phyloP scores from a whole-genome alignment of 1,139 yeast genomes.

The Saccharomyces hybrid region DNA sequence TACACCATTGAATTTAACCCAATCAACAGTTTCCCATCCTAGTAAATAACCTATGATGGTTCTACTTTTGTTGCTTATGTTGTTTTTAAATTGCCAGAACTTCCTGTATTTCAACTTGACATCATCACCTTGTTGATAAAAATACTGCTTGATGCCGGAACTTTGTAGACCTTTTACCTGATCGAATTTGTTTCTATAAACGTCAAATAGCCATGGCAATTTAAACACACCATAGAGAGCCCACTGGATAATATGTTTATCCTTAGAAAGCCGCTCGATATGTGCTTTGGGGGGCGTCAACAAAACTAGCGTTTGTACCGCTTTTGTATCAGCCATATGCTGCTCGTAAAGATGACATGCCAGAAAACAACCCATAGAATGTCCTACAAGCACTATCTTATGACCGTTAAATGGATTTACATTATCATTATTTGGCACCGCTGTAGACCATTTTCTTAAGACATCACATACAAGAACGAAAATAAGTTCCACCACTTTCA shows the following conservation, averaged over 20 bases:
- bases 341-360: constrained; percentile 15
- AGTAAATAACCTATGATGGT: constrained; percentile 25
- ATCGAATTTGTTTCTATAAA: constrained; percentile 26
- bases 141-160: constrained; percentile 27
- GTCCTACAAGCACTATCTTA: constrained; percentile 18
- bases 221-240: constrained; percentile 12
- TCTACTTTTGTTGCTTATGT: constrained; percentile 25
- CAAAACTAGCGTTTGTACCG: constrained; percentile 11
- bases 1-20: constrained; percentile 12
- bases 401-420: constrained; percentile 5
- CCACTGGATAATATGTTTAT: constrained; percentile 11
- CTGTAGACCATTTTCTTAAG: not conserved
- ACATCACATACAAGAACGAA: constrained; percentile 4
- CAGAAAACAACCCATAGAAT: constrained; percentile 30
- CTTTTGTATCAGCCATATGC: constrained; percentile 3
- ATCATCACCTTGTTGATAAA: constrained; percentile 12
- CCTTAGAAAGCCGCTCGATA: constrained; percentile 12
- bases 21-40: constrained; percentile 26
- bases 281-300: constrained; percentile 25
- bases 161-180: constrained; percentile 28
- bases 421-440: not conserved
- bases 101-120: constrained; percentile 15
- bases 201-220: constrained; percentile 23
- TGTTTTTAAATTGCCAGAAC: constrained; percentile 26
- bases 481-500: constrained; percentile 13